Percentiles rank a stretch among this genome's conserved stretches.
These are phyloP conservation scores for Erysimum cheiri DNA, from an alignment of 441 rosid species.

Conservation along the genomic window DNA sequence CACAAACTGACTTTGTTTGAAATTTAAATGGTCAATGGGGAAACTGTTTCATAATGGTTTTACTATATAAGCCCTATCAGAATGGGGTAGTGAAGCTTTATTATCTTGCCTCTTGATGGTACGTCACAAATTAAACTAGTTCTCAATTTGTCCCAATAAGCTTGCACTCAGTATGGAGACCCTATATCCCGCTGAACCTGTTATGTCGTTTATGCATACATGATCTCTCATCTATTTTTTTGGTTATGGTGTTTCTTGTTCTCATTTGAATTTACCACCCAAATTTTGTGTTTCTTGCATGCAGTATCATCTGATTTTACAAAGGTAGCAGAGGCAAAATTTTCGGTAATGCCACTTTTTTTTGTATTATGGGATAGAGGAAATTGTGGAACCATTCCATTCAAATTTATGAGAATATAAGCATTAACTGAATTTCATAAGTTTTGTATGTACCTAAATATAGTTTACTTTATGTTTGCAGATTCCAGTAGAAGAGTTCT, in stretches of 20 bases:
- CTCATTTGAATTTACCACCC: conserved; percentile 1
- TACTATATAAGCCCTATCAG: background rate
- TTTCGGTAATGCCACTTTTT: conserved; percentile 62
- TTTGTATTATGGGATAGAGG: conserved; percentile 26
- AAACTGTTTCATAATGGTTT: conserved; percentile 16
- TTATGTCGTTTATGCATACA: conserved; percentile 19
- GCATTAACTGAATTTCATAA: conserved; percentile 18
- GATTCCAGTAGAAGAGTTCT: conserved; percentile 84
- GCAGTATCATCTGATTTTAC: conserved; percentile 80
- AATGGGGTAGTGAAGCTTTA: conserved; percentile 15
- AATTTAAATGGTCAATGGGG: background rate
- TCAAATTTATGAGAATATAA: conserved; percentile 28
- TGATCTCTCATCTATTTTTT: conserved; percentile 28
- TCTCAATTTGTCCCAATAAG: conserved; percentile 23
- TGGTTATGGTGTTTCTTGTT: conserved; percentile 13
- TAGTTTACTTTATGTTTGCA: conserved; percentile 51
- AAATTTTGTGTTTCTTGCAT: conserved; percentile 47
- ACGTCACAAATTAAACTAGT: conserved; percentile 23
- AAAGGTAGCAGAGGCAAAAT: conserved; percentile 76
- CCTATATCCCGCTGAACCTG: conserved; percentile 20
- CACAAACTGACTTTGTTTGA: background rate
- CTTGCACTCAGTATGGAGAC: conserved; percentile 32
- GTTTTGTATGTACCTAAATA: conserved; percentile 25
- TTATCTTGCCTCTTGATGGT: conserved; percentile 32
- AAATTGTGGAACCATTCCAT: conserved; percentile 20